phyloP scores from a whole-genome alignment of 306 rosid genomes.

The Glycine soja region DNA sequence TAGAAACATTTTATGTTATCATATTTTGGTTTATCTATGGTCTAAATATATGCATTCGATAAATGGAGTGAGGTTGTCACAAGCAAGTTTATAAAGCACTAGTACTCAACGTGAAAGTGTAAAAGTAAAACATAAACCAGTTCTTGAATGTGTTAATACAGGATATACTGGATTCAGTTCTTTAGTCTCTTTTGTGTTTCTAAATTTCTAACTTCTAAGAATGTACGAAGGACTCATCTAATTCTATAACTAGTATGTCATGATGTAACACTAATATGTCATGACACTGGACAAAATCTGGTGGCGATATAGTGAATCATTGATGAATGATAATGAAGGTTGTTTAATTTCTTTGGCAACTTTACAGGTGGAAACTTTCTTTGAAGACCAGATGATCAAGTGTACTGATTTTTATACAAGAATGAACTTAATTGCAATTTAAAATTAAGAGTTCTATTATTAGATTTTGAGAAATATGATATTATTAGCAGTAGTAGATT shows the following conservation, averaged over 20 bases:
- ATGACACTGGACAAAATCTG: neutral
- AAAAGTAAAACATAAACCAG: constrained; percentile 8
- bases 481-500: neutral
- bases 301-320: neutral
- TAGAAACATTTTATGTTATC: neutral
- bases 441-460: constrained; percentile 2
- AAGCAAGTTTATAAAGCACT: neutral
- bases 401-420: constrained; percentile 7
- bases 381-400: constrained; percentile 3
- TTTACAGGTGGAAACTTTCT: neutral
- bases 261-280: neutral
- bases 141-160: neutral
- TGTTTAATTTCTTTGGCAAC: constrained; percentile 9
- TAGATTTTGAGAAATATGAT: constrained; percentile 2
- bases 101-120: neutral
- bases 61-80: neutral
- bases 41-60: constrained; percentile 17
- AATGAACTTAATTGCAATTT: neutral
- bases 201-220: too few relatives aligned
- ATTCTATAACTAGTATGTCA: neutral
- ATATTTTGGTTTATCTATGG: constrained; percentile 9
- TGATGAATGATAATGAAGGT: constrained; percentile 22
- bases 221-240: neutral
- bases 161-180: neutral
- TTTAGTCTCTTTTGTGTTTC: neutral